A percentile compares a stretch with the other conserved stretches of the same genome.
These are phyloP conservation scores for Polychytrium aggregatum DNA, from an alignment of 192 early-diverging fungal genomes.

Conservation along the genomic window DNA sequence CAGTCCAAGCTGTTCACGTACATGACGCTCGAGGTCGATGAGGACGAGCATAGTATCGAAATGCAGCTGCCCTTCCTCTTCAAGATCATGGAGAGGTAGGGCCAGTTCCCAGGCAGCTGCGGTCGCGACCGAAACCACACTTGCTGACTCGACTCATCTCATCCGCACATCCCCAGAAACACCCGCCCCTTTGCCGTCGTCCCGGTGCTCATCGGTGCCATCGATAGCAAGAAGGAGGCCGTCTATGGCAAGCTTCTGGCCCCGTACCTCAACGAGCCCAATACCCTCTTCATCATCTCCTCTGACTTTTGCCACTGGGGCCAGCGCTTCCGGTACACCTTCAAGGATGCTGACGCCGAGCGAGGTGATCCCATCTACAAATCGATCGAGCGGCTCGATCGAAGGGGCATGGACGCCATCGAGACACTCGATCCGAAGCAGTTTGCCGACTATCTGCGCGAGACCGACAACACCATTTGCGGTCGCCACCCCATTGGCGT, in stretches of 20 bases:
- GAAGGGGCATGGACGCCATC: constrained; percentile 68
- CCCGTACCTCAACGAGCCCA: constrained; percentile 54
- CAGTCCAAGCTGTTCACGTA: too few species aligned
- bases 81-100: constrained; percentile 64
- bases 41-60: constrained; percentile 94
- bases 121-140: too few species aligned
- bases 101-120: too few species aligned
- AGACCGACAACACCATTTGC: constrained; percentile 89
- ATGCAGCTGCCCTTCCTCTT: constrained; percentile 91
- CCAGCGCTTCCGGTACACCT: constrained; percentile 70
- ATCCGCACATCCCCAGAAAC: constrained; percentile 1
- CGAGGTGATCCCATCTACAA: constrained; percentile 50
- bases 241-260: constrained; percentile 63
- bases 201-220: constrained; percentile 79
- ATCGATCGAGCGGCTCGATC: constrained; percentile 71
- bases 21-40: constrained; percentile 63
- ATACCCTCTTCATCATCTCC: constrained; percentile 86
- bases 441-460: constrained; percentile 60
- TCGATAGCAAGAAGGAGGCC: constrained; percentile 46
- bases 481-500: constrained; percentile 84
- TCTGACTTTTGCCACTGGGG: constrained; percentile 99
- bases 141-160: neutral
- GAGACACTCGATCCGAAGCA: constrained; percentile 41
- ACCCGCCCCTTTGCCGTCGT: constrained; percentile 40
- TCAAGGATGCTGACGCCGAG: constrained; percentile 23